Base-by-base conservation (phyloP, 2,329 filamentous ascomycete genomes). In the Neoarthrinium moseri region DNA sequence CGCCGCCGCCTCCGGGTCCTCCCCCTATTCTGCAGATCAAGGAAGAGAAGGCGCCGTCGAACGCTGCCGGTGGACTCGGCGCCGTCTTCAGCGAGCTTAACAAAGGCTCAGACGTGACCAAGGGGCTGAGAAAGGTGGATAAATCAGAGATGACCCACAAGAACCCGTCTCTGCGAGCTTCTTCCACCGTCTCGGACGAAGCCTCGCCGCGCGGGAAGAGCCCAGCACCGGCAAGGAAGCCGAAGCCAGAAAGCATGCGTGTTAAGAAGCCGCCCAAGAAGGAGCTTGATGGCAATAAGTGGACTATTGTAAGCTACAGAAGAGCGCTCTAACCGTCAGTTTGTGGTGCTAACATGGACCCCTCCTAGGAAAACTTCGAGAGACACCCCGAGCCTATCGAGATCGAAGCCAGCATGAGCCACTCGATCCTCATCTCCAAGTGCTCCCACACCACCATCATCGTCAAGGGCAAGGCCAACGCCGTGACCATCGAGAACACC, bases 91-190 rank as follows among this genome's bases (percentile, higher is more conserved):
- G 86, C 32, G 87, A 96, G 55, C 74, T 99, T 43, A 97, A 97
- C 70, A 86, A 87, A 64, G 94, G 94, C 47, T 83, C 89, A 49
- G 77, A 81, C n/a, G 89, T 99, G 49, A 99, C 94, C 4, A 84
- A 89, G 54, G 85, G 88, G 24, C 77, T 99, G 27, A 87, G 88
- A 55, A 99, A 96, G 74, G 94, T 99, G 40, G 92, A 96, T 71
- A 87, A 86, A 63, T 94, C 88, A 44, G 79, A 97, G 67, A 96
- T 96, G 92, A 99, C 94, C 49, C 94, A 99, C 72, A 97, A 97
- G 75, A 99, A 99, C 69, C 94, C 94, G 12, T 82, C 84, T 8
- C 75, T 99, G 47, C 85, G 94, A 51, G 80, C 88, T 20, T 75
- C 75, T 50, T 87, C 88, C 11, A 78, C 81, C 2, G 89, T 92